A percentile compares a stretch with the other conserved stretches of the same genome.
These are phyloP conservation scores for Arachis monticola DNA, from an alignment of 331 rosid species.

Conservation along the genomic window DNA sequence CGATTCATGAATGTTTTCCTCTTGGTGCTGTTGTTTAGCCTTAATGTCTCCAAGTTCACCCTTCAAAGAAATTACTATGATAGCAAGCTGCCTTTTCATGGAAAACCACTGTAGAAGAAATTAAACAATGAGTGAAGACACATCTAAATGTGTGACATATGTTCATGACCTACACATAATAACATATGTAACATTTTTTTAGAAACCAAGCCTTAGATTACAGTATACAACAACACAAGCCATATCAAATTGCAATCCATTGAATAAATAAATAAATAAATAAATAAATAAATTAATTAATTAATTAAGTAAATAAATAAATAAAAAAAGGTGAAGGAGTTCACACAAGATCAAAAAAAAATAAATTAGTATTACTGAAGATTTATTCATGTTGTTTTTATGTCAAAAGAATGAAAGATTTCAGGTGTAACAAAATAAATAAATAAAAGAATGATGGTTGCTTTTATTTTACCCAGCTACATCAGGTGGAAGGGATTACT, in stretches of 20 bases:
- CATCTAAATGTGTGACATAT: constrained; percentile 23
- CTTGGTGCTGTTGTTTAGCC: no score
- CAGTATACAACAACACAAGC: constrained; percentile 5
- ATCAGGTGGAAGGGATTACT: constrained; percentile 11
- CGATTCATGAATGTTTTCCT: no score
- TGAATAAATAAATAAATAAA: neutral
- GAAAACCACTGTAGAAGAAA: constrained; percentile 88
- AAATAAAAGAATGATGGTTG: no score
- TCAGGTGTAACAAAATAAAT: neutral
- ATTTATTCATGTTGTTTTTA: constrained; percentile 6
- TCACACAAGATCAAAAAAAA: constrained; percentile 2
- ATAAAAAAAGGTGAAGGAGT: neutral
- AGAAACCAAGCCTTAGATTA: neutral
- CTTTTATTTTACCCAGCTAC: neutral
- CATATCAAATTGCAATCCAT: constrained; percentile 5
- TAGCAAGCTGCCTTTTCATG: constrained; percentile 92
- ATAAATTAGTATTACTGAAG: constrained; percentile 13
- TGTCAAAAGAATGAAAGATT: constrained; percentile 20
- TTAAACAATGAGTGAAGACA: constrained; percentile 20
- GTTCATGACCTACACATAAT: neutral
- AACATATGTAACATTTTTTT: no score
- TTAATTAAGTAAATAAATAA: neutral
- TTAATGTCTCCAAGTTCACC: no score
- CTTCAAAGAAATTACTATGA: constrained; percentile 48
- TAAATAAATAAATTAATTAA: no score